phyloP scores from a whole-genome alignment of 23 red algal genomes.

The Gracilariopsis chorda region DNA sequence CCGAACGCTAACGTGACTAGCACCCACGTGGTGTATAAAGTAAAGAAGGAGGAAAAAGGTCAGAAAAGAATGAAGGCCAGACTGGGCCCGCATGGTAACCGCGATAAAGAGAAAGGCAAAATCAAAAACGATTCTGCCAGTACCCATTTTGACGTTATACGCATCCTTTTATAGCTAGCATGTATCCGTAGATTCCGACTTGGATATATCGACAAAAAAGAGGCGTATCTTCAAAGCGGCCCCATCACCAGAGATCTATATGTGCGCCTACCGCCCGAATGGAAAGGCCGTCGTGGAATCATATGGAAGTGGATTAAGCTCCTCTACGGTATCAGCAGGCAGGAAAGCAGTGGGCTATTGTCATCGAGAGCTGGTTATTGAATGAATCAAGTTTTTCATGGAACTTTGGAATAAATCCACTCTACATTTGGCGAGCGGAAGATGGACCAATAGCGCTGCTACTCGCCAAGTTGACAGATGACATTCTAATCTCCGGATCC shows the following conservation, averaged over 20 bases:
- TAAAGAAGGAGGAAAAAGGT: background rate
- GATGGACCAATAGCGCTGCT: background rate
- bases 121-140: background rate
- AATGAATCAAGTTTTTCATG: background rate
- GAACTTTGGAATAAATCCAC: background rate
- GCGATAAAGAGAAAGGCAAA: background rate
- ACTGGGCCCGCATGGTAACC: background rate
- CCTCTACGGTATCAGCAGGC: slow-evolving; percentile 1
- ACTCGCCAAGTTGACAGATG: slow-evolving; percentile 3
- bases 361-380: background rate
- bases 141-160: background rate
- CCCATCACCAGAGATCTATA: background rate
- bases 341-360: slow-evolving; percentile 1
- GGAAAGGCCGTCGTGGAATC: background rate
- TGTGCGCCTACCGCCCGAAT: background rate
- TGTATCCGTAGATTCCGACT: background rate
- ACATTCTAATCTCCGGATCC: background rate
- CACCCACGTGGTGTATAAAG: background rate
- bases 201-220: background rate
- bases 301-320: background rate
- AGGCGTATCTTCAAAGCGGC: slow-evolving; percentile 12
- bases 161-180: background rate
- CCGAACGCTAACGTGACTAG: background rate
- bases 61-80: background rate
- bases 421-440: background rate